These are phyloP conservation scores for Dicorynia guianensis DNA, from an alignment of 306 rosid species.

Conservation along the genomic window DNA sequence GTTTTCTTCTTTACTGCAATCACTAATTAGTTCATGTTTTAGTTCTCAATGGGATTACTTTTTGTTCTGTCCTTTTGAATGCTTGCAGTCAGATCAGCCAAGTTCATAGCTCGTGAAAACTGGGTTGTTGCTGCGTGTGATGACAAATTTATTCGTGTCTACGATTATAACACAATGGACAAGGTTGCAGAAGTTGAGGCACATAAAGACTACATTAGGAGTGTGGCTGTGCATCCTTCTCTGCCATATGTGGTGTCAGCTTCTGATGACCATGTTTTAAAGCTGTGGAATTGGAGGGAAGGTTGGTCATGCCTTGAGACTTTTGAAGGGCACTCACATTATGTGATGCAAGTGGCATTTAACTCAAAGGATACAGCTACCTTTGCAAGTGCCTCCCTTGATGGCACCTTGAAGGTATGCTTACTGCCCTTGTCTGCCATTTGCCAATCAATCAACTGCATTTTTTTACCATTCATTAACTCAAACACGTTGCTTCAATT, in stretches of 20 bases:
- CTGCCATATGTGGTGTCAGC: constrained; percentile 66
- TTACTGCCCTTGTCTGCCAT: background rate
- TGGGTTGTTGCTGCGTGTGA: constrained; percentile 63
- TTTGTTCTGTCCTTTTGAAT: background rate
- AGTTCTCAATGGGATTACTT: background rate
- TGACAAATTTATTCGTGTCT: constrained; percentile 60
- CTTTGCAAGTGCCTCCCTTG: constrained; percentile 68
- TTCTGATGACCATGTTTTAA: constrained; percentile 62
- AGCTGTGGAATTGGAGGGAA: constrained; percentile 71
- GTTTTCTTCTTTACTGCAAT: background rate
- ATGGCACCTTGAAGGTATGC: constrained; percentile 65
- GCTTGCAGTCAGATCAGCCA: constrained; percentile 74
- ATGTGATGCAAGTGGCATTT: constrained; percentile 73
- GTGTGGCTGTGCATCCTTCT: constrained; percentile 61
- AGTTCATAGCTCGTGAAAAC: constrained; percentile 58
- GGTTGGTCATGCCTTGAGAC: constrained; percentile 55
- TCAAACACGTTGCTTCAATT: background rate
- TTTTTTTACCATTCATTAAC: background rate
- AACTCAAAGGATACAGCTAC: constrained; percentile 49
- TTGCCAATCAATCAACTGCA: background rate
- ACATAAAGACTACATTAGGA: constrained; percentile 67
- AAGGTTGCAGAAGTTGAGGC: constrained; percentile 59
- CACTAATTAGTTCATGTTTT: background rate
- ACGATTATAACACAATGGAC: constrained; percentile 48
- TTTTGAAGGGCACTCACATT: constrained; percentile 69